Base-by-base conservation (phyloP, 805 yeast genomes). In the Ogataea methylovora region DNA sequence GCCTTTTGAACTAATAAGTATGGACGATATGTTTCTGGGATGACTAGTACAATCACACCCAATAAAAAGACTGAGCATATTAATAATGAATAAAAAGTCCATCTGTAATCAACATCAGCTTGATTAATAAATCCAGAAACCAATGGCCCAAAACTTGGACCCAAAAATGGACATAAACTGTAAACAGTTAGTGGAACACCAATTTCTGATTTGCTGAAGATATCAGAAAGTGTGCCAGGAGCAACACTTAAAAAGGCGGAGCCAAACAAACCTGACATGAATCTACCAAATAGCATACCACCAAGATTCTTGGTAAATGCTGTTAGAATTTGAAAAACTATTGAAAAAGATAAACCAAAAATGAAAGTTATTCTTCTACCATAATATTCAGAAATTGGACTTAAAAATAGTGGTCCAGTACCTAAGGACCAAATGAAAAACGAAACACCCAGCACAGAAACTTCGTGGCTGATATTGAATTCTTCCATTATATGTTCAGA, bases 221-320 rank as follows among this genome's bases (percentile, higher is more conserved):
- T 64, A 54, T 84, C 94, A 9, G 85, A 76, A 29, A 84, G 61
- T 1, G 83, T 69, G 15, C 92, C 94, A 24, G 88, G 87, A 8
- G 86, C 85, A 22, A 82, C 79, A 40, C 80, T 74, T 43, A 84
- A 61, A 27, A 86, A 82, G 3, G 84, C 79, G 33, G 85, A 77
- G 4, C 87, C 87, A 44, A 79, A 79, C 29, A 82, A 66, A 1
- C 92, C 92, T 10, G 78, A 74, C 40, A 79, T 56, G 43, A 80
- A 73, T 42, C 92, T 70, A 33, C 79, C 72, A 30, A 80, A 71
- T 37, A 80, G 54, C 37, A 84, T 59, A 23, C 80, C 84, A 8
- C 76, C 78, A 22, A 76, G 71, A 37, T 77, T 79, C 49, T 68
- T 48, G 40, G 71, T 67, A 49, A 73, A 71, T 8, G 76, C 77